Percentiles rank a stretch among this genome's conserved stretches.
phyloP scores from a whole-genome alignment of 768 basidiomycete genomes.

The Holtermanniella nyarrowii region DNA sequence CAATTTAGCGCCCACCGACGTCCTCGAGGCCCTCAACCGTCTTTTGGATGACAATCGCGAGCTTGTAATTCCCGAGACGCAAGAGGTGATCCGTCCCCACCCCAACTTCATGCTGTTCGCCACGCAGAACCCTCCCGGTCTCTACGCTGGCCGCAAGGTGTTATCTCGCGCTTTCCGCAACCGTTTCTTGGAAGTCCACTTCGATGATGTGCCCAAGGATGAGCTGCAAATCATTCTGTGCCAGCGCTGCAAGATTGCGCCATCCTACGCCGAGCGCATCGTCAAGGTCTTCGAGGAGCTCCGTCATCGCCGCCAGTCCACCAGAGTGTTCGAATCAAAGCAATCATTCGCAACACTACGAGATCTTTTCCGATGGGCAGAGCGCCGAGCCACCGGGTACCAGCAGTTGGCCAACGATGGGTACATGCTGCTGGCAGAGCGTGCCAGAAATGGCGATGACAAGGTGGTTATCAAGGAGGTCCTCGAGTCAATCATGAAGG shows the following conservation, averaged over 20 bases:
- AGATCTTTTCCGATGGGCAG: conserved; percentile 95
- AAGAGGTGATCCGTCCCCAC: conserved; percentile 86
- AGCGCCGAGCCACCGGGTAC: conserved; percentile 74
- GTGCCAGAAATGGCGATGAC: conserved; percentile 73
- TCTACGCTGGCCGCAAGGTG: conserved; percentile 90
- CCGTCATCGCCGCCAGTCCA: conserved; percentile 78
- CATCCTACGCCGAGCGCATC: conserved; percentile 82
- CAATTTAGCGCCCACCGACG: conserved; percentile 94
- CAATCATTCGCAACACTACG: conserved; percentile 93
- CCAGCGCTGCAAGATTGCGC: conserved; percentile 82
- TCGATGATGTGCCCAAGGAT: conserved; percentile 86
- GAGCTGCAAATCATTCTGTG: conserved; percentile 92
- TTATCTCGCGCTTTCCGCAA: conserved; percentile 92
- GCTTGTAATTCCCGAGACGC: conserved; percentile 86
- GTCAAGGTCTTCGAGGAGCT: conserved; percentile 86
- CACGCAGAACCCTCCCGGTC: conserved; percentile 91
- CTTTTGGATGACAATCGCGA: conserved; percentile 96
- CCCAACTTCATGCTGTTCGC: conserved; percentile 96
- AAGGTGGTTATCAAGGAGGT: conserved; percentile 82
- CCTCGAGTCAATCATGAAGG: conserved; percentile 79
- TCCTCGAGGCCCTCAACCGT: conserved; percentile 91
- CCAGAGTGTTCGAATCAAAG: conserved; percentile 93
- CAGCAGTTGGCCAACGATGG: conserved; percentile 92
- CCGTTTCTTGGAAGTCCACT: conserved; percentile 94
- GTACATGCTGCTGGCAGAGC: conserved; percentile 93